Conservation (phyloP, 148 eudicot genomes). For the Tetragonia tetragonoides region DNA sequence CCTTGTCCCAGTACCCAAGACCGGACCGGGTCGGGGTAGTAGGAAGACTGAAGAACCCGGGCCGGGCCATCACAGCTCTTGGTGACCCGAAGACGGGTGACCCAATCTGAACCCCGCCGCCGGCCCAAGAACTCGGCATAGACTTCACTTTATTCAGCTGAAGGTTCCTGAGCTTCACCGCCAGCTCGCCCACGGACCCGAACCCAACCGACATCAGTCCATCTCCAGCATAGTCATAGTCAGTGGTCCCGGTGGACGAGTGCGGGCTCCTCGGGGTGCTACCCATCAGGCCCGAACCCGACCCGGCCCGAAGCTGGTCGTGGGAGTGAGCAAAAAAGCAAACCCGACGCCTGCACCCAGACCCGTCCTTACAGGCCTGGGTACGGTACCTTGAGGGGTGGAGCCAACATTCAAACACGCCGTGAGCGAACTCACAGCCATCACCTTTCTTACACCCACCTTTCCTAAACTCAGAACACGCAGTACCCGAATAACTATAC, state of each 20-base stretch:
- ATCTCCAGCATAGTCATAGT: constrained; percentile 27
- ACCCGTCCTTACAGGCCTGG: constrained; percentile 76
- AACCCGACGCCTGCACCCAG: constrained; percentile 51
- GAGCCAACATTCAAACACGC: constrained; percentile 87
- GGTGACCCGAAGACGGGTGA: constrained; percentile 33
- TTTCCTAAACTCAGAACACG: constrained; percentile 70
- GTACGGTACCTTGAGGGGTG: constrained; percentile 80
- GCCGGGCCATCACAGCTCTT: constrained; percentile 26
- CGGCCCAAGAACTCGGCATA: constrained; percentile 37
- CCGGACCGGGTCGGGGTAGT: constrained; percentile 52
- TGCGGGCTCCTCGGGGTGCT: constrained; percentile 2
- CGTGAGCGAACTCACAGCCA: constrained; percentile 69
- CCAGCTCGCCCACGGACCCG: constrained; percentile 39
- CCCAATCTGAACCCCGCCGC: constrained; percentile 19
- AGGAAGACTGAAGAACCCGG: constrained; percentile 61
- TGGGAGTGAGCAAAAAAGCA: constrained; percentile 84
- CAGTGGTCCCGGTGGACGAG: constrained; percentile 13
- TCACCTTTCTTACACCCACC: constrained; percentile 68
- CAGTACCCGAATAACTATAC: constrained; percentile 61
- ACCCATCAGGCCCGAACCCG: constrained; percentile 37
- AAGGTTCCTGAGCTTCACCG: constrained; percentile 50
- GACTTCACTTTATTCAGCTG: constrained; percentile 62
- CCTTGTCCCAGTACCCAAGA: constrained; percentile 38
- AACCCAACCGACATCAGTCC: constrained; percentile 25
- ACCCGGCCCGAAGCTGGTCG: constrained; percentile 51